Conservation (phyloP, 148 eudicot genomes). For the Talinum fruticosum region DNA sequence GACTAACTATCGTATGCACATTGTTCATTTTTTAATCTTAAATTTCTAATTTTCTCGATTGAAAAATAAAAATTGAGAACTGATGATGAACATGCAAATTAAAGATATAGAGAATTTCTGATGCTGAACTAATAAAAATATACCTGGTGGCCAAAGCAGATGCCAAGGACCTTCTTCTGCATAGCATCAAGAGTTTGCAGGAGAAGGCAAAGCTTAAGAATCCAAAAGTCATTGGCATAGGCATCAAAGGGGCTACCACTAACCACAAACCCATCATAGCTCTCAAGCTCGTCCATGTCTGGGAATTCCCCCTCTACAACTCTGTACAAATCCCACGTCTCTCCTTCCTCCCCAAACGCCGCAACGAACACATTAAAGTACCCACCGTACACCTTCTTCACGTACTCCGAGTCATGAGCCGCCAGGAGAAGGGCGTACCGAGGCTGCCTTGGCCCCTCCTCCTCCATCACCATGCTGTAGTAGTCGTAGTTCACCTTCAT, state of each 20-base stretch:
- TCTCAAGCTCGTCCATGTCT: constrained; percentile 34
- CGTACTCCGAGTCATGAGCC: constrained; percentile 65
- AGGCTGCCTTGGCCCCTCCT: neutral
- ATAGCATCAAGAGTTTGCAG: constrained; percentile 44
- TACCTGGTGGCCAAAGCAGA: constrained; percentile 86
- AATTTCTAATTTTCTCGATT: no score
- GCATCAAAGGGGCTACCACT: constrained; percentile 80
- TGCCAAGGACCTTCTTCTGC: constrained; percentile 66
- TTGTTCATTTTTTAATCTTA: no score
- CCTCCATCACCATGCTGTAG: neutral
- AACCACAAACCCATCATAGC: constrained; percentile 67
- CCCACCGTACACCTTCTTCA: constrained; percentile 58
- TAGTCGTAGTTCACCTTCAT: neutral
- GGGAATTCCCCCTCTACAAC: constrained; percentile 77
- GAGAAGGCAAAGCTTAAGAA: constrained; percentile 56
- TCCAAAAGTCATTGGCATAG: constrained; percentile 61
- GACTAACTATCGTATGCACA: no score
- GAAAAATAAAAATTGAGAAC: no score
- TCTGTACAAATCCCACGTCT: constrained; percentile 66
- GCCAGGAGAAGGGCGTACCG: constrained; percentile 56
- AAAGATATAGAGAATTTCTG: no score
- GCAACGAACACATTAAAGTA: constrained; percentile 60
- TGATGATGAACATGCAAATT: no score
- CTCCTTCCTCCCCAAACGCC: constrained; percentile 57
- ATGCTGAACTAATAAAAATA: no score